phyloP scores from a whole-genome alignment of 176 grass and related monocot species.

The Poa annua region DNA sequence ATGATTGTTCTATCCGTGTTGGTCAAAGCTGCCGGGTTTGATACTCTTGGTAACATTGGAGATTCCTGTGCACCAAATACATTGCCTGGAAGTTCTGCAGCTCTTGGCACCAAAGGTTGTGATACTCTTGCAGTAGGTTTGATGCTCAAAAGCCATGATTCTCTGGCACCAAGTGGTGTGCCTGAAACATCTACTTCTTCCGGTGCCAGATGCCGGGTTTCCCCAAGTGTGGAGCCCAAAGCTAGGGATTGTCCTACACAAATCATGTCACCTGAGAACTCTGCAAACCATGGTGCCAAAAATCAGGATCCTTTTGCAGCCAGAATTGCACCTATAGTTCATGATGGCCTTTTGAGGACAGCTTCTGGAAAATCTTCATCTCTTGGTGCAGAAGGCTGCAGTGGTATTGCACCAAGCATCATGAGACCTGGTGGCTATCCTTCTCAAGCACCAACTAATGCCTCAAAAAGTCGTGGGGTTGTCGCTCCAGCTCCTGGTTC shows the following conservation, averaged over 20 bases:
- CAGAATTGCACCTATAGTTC: conserved; percentile 47
- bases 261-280: conserved; percentile 31
- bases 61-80: conserved; percentile 29
- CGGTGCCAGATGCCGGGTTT: not conserved
- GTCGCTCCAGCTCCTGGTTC: not conserved
- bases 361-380: conserved; percentile 45
- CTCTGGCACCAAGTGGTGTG: conserved; percentile 23
- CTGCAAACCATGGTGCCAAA: conserved; percentile 30
- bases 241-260: conserved; percentile 23
- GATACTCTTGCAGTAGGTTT: conserved; percentile 9
- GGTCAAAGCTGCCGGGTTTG: too few species aligned
- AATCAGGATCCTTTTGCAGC: conserved; percentile 36
- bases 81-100: conserved; percentile 7
- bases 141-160: conserved; percentile 19
- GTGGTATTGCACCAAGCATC: conserved; percentile 15
- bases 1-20: too few species aligned
- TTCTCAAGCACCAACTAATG: conserved; percentile 37
- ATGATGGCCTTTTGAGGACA: conserved; percentile 37
- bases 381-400: conserved; percentile 30
- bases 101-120: conserved; percentile 39
- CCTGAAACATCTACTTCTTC: conserved; percentile 43
- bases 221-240: conserved; percentile 31
- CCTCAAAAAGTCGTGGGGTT: conserved; percentile 15
- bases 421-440: conserved; percentile 15
- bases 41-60: conserved; percentile 23